Base-by-base conservation (phyloP, 345 rosid species). In the Gossypium stocksii region DNA sequence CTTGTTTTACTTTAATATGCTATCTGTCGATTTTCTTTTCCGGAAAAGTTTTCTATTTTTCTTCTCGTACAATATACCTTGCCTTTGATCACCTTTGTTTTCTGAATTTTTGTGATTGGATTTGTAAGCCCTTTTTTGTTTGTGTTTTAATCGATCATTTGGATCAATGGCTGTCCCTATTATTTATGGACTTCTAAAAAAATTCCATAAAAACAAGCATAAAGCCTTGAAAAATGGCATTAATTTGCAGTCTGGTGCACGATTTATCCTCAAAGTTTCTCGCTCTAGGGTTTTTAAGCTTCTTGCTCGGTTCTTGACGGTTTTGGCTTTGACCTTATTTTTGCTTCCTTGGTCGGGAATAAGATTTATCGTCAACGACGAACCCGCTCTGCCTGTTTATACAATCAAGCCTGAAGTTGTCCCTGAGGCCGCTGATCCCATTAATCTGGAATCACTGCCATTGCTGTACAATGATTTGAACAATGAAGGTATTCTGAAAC, bases 401-500 rank as follows among this genome's bases (percentile, higher is more conserved):
- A 19, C 71, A 53, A 1, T 73, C 66, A 74, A 79, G n/a, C 56
- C 73, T 48, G 74, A 72, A 44, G 1, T 45, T 16, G 83, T 23
- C 7, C 58, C 71, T 9, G 49, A 45, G 41, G 61, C 2, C 29
- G 23, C 72, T 12, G 53, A 77, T 63, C 16, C 71, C 0, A 27
- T 54, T 52, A 75, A 77, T 66, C 46, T 76, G 15, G 79, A 77
- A 16, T 25, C 73, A 44, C 67, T 86, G 38, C 80, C 89, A n/a
- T 72, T 73, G 61, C 78, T 93, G 57, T 84, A 86, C 25, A 81
- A 34, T 3, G 92, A 89, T 77, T 77, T 88, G 58, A 82, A 79
- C 59, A 91, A 83, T 44, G 90, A 91, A 86, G 91, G 93, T 70
- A 80, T 91, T 7, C 44, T 82, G 15, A 83, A 71, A 76, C 2